phyloP scores from a whole-genome alignment of 1,284 basidiomycete genomes.

The Malassezia sympodialis region DNA sequence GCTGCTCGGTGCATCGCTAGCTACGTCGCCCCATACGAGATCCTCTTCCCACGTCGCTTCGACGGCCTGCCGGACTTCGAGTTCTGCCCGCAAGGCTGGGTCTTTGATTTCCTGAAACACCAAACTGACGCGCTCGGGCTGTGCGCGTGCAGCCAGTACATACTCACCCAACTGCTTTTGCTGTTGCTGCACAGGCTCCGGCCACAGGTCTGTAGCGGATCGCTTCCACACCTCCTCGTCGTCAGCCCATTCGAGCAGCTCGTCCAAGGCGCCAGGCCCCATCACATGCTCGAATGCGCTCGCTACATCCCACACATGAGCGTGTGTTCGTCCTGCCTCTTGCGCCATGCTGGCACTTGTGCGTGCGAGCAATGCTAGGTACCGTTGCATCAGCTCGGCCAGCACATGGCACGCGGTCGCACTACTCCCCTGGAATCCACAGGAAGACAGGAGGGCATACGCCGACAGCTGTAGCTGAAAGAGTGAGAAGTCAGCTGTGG shows the following conservation, averaged over 20 bases:
- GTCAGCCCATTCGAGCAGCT: slow-evolving; percentile 30
- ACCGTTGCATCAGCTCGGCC: slow-evolving; percentile 32
- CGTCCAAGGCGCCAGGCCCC: slow-evolving; percentile 20
- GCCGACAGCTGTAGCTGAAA: slow-evolving; percentile 8
- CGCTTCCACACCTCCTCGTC: slow-evolving; percentile 22
- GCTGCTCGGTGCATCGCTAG: not conserved
- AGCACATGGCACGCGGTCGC: slow-evolving; percentile 23
- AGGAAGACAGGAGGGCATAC: slow-evolving; percentile 20
- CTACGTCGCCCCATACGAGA: not conserved
- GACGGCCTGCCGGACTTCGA: slow-evolving; percentile 1
- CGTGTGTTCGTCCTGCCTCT: slow-evolving; percentile 21
- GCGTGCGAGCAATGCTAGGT: slow-evolving; percentile 21
- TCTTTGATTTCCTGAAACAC: not conserved
- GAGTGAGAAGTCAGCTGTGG: not conserved
- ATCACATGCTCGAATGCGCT: slow-evolving; percentile 28
- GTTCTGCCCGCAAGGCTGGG: not conserved
- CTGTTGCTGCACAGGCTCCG: not conserved
- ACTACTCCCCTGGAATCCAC: slow-evolving; percentile 29
- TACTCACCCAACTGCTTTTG: not conserved
- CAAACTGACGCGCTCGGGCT: not conserved
- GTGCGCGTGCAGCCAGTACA: not conserved
- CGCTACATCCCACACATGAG: slow-evolving; percentile 25
- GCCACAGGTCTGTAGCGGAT: not conserved
- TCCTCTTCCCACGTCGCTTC: not conserved
- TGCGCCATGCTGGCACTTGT: slow-evolving; percentile 21